A percentile compares a stretch with the other conserved stretches of the same genome.
Evolutionary conservation across 139 green algal genomes (phyloP).

Genomic region (Chlorella sorokiniana): DNA sequence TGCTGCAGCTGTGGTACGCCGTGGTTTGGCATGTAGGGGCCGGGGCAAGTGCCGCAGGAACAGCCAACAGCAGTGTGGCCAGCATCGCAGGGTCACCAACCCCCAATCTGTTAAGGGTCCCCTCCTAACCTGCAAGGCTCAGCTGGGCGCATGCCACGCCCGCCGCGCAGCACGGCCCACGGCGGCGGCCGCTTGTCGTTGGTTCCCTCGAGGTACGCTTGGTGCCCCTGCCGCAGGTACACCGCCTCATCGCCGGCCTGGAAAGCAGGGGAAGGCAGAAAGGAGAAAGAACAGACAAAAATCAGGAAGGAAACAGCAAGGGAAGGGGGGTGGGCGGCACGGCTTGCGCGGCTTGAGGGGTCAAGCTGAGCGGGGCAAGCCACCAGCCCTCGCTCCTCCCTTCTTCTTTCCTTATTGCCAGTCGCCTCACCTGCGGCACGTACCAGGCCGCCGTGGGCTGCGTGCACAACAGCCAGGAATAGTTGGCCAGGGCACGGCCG

Average conservation of each 20-base stretch:
- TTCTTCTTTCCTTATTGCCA: no score
- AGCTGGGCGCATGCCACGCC: constrained; percentile 47
- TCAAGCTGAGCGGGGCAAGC: no score
- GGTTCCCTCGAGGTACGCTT: constrained; percentile 27
- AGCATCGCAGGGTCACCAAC: no score
- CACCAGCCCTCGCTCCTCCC: no score
- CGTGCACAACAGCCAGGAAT: constrained; percentile 53
- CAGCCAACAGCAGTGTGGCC: no score
- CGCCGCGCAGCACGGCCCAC: constrained; percentile 33
- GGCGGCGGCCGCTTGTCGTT: constrained; percentile 52
- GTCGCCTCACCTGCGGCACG: constrained; percentile 58
- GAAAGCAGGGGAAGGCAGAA: not conserved
- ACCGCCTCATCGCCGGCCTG: constrained; percentile 70
- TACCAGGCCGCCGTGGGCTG: constrained; percentile 51
- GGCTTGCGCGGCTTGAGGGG: not conserved
- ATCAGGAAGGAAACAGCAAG: not conserved
- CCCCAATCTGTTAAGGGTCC: no score
- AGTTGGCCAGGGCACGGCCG: constrained; percentile 33
- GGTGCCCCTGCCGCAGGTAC: constrained; percentile 68
- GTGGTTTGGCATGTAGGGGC: no score
- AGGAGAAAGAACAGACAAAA: not conserved
- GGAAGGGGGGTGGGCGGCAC: not conserved
- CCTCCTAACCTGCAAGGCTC: constrained; percentile 50
- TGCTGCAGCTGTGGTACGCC: no score
- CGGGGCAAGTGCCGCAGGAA: no score